A percentile compares a stretch with the other conserved stretches of the same genome.
Conservation (phyloP, 2,329 filamentous ascomycete species). For the Macrophomina tecta region DNA sequence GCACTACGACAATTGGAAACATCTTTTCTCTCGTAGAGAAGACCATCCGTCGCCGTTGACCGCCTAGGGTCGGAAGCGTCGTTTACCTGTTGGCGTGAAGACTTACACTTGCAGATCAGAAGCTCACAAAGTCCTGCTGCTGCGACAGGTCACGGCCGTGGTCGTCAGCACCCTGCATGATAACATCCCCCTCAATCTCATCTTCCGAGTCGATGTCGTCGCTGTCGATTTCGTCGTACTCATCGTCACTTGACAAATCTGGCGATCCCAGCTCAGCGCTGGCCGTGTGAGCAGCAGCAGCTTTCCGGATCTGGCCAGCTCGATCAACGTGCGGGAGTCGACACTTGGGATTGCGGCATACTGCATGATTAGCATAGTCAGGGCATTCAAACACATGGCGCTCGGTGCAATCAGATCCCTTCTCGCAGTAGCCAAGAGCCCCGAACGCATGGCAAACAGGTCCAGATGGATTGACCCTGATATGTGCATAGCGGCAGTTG, state of each 20-base stretch:
- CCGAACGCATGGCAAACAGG: slow-evolving; percentile 86
- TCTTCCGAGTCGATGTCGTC: slow-evolving; percentile 80
- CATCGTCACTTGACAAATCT: slow-evolving; percentile 81
- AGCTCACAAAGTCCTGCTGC: slow-evolving; percentile 61
- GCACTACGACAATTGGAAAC: slow-evolving; percentile 1
- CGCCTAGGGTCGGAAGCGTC: neutral
- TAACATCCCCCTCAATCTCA: slow-evolving; percentile 48
- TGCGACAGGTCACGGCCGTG: slow-evolving; percentile 54
- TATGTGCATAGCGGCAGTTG: slow-evolving; percentile 86
- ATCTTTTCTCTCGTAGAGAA: neutral
- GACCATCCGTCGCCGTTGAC: neutral
- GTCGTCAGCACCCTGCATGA: slow-evolving; percentile 41
- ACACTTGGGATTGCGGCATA: slow-evolving; percentile 81
- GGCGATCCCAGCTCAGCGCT: slow-evolving; percentile 40
- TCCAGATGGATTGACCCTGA: slow-evolving; percentile 75
- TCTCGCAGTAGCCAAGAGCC: slow-evolving; percentile 84
- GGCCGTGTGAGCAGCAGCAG: slow-evolving; percentile 52
- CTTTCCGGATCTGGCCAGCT: slow-evolving; percentile 76
- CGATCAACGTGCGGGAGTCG: slow-evolving; percentile 86
- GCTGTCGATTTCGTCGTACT: slow-evolving; percentile 68
- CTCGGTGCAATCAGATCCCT: slow-evolving; percentile 76
- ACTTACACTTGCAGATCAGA: slow-evolving; percentile 40
- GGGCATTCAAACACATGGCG: slow-evolving; percentile 94
- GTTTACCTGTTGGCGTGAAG: neutral
- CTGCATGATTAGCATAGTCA: slow-evolving; percentile 89